Evolutionary conservation across 1,139 yeast species (phyloP), one percentile per base, ranked within the genome.

Genomic region (Magnusiomyces clavatus): DNA sequence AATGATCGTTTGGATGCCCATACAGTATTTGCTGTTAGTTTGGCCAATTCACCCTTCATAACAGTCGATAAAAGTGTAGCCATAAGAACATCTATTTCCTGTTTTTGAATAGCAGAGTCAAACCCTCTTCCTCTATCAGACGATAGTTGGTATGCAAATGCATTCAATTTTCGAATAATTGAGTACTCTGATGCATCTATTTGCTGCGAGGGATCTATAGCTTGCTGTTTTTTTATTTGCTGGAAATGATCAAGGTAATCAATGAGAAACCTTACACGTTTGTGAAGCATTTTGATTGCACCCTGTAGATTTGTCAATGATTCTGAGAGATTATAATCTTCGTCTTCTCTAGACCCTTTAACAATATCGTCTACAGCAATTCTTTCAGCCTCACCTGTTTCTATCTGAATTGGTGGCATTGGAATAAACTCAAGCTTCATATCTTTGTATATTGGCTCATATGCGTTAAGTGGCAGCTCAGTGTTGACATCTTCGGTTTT

Each of bases 1-100:
- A 62, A 59, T 77, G 80, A 36, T 65, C 56, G 1, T 73, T 72
- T 4, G 66, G 68, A 39, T 80, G 61, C 48, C 56, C 56, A 53
- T 29, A 51, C 44, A 3, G 49, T 45, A 35, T 53, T 53, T 13
- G 48, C 24, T 14, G 49, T 51, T 16, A 53, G 45, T 40, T 51
- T 54, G 17, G 48, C 47, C 13, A 43, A 38, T 20, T 57, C 59
- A 14, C 61, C 62, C 29, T 56, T 57, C 36, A 60, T 53, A 13
- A 62, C 56, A 12, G 61, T 54, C 1, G 63, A 59, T 39, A 60
- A 39, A n/a, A 63, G 49, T 16, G 59, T 57, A 1, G 63, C 58
- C 14, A 58, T 52, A 17, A 62, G 52, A 14, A 61, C 64, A 40
- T 58, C 56, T 20, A 61, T 51, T 43, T 62, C 60, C 49, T 62